Conservation (phyloP, 1,139 yeast genomes). For the Pichia terricola region DNA sequence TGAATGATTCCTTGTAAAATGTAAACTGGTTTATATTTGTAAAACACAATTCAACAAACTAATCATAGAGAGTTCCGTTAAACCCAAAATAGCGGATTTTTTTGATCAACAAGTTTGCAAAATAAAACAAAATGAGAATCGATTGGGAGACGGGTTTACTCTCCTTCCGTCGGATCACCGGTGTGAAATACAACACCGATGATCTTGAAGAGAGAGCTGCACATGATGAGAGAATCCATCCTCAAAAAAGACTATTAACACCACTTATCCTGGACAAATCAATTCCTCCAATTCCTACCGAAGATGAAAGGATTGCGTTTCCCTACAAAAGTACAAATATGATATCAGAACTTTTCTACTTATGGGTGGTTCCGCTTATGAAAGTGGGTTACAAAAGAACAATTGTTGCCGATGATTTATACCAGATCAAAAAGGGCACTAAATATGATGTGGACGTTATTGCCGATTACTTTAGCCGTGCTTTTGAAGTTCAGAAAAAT, state of each 20-base stretch:
- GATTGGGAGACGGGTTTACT: too few species aligned
- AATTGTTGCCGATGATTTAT: conserved; percentile 54
- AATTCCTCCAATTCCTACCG: conserved; percentile 33
- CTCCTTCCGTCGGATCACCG: too few species aligned
- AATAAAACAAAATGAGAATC: too few species aligned
- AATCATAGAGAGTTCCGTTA: too few species aligned
- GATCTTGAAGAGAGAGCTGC: conserved; percentile 13
- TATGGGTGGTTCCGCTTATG: conserved; percentile 54
- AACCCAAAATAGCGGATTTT: too few species aligned
- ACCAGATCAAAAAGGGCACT: conserved; percentile 40
- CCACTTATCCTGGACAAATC: conserved; percentile 16
- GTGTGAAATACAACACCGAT: conserved; percentile 10
- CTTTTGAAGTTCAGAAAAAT: conserved; percentile 31
- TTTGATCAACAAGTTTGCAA: too few species aligned
- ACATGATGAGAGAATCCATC: conserved; percentile 11
- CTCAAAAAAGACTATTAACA: conserved; percentile 21
- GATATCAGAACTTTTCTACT: conserved; percentile 33
- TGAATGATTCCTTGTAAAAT: too few species aligned
- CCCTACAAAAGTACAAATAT: conserved; percentile 32
- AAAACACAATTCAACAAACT: too few species aligned
- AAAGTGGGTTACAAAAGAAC: conserved; percentile 61
- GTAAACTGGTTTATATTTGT: too few species aligned
- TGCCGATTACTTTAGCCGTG: conserved; percentile 29
- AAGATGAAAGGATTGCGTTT: conserved; percentile 37
- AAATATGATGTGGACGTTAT: conserved; percentile 36